Base-by-base conservation (phyloP, 116 monocot genomes). In the Phalaenopsis hybrid region DNA sequence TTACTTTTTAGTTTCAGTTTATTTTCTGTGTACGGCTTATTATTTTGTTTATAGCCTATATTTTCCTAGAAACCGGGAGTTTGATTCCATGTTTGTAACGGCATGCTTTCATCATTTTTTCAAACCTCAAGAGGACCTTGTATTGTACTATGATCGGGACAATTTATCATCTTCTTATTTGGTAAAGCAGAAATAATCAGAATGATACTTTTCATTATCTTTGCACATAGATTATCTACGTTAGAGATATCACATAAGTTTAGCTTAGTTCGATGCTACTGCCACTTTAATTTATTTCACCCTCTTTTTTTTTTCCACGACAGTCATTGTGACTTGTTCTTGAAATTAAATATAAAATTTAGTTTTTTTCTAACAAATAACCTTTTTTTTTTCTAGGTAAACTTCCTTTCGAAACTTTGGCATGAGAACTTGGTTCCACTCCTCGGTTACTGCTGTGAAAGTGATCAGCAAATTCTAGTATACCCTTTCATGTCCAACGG, bases 401-500 rank as follows among this genome's bases (percentile, higher is more conserved):
- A 79, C 37, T 85, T 91, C 78, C 91, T 91, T 79, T 88, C 91
- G 48, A 72, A 80, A 57, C 83, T 91, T 68, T 79, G 59, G 46
- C 88, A 91, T 78, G 91, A 91, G 31, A 91, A 91, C 83, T 80
- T 91, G 79, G 91, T 91, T 34, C 89, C 91, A 23, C 91, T 91
- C 78, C 85, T 91, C 84, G 91, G 91, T 3, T 88, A 91, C 80
- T 91, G 91, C 82, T 89, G 87, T 73, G 88, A 91, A 81, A 87
- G 87, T 67, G 91, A 91, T 80, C 91, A 91, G 74, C 88, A 91
- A 80, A 91, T 91, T 82, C 81, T 91, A 10, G 87, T 91, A 28
- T 91, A 91, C 50, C 91, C 88, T 21, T 91, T 91, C 74, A 91
- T 91, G 91, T 91, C 91, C 21, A 91, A 91, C 80, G 91, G 91